A percentile compares a stretch with the other conserved stretches of the same genome.
phyloP scores from a whole-genome alignment of 139 green algal genomes.

The Picochlorum costavermella region DNA sequence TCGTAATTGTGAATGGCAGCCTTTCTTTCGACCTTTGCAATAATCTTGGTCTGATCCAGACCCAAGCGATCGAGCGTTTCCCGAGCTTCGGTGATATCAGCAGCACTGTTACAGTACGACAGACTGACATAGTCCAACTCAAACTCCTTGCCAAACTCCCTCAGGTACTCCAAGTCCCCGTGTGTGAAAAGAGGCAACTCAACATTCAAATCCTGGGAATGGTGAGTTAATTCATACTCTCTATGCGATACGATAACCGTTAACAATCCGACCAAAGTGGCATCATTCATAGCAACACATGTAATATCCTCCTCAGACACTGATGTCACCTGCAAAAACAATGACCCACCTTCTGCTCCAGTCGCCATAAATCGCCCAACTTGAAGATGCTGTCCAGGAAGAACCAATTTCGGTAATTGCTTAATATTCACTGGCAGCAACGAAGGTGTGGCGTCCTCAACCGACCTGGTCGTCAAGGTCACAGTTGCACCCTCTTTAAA shows the following conservation, averaged over 20 bases:
- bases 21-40: slow-evolving; percentile 72
- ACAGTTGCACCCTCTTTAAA: slow-evolving; percentile 27
- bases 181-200: slow-evolving; percentile 50
- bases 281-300: slow-evolving; percentile 61
- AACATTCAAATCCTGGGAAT: slow-evolving; percentile 36
- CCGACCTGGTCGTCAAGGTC: slow-evolving; percentile 50
- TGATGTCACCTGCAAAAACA: slow-evolving; percentile 62
- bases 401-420: slow-evolving; percentile 35
- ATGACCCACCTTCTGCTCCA: slow-evolving; percentile 44
- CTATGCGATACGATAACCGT: slow-evolving; percentile 38
- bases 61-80: slow-evolving; percentile 39
- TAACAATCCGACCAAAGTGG: slow-evolving; percentile 67
- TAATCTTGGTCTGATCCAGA: slow-evolving; percentile 51
- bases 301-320: slow-evolving; percentile 22
- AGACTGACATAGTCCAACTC: slow-evolving; percentile 84
- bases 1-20: slow-evolving; percentile 36
- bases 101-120: slow-evolving; percentile 53
- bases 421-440: slow-evolving; percentile 52
- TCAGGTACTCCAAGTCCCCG: slow-evolving; percentile 32
- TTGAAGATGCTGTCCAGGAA: slow-evolving; percentile 55
- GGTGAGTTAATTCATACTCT: not conserved
- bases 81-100: slow-evolving; percentile 33
- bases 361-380: slow-evolving; percentile 71
- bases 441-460: slow-evolving; percentile 19
- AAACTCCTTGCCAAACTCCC: slow-evolving; percentile 33